phyloP scores from a whole-genome alignment of 1,284 basidiomycete genomes.

The Papiliotrema flavescens region DNA sequence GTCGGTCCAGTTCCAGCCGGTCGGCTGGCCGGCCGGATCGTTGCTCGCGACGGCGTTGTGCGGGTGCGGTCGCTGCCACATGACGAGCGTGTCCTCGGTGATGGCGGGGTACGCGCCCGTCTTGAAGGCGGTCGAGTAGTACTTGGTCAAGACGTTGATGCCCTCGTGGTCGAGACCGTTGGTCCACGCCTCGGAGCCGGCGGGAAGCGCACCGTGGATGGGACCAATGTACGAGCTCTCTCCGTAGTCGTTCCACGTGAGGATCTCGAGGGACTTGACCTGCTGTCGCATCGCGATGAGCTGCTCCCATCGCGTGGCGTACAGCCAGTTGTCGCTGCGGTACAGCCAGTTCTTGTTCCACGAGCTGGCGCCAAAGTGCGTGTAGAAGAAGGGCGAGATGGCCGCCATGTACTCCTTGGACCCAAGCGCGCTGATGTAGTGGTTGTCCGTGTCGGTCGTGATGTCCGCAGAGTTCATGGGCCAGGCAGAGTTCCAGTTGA shows the following conservation, averaged over 20 bases:
- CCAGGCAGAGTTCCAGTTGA: slow-evolving; percentile 53
- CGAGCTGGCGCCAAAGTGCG: slow-evolving; percentile 38
- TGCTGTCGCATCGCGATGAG: slow-evolving; percentile 36
- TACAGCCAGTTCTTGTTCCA: slow-evolving; percentile 51
- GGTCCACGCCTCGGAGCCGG: slow-evolving; percentile 41
- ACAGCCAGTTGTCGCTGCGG: slow-evolving; percentile 43
- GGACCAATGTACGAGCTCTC: slow-evolving; percentile 50
- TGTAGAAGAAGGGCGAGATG: slow-evolving; percentile 47
- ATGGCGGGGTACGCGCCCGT: slow-evolving; percentile 63
- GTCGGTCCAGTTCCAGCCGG: slow-evolving; percentile 36
- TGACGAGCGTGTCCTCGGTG: slow-evolving; percentile 59
- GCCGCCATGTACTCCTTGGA: slow-evolving; percentile 46
- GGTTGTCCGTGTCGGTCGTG: slow-evolving; percentile 23
- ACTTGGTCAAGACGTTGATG: slow-evolving; percentile 57
- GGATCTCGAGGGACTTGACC: slow-evolving; percentile 40
- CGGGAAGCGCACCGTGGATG: slow-evolving; percentile 39
- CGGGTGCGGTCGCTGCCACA: slow-evolving; percentile 72
- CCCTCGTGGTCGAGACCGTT: slow-evolving; percentile 44
- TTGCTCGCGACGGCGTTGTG: slow-evolving; percentile 51
- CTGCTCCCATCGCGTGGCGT: slow-evolving; percentile 43
- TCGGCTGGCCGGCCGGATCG: slow-evolving; percentile 35
- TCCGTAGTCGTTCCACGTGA: slow-evolving; percentile 50
- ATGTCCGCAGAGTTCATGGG: slow-evolving; percentile 40
- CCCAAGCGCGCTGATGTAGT: slow-evolving; percentile 32
- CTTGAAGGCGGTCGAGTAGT: slow-evolving; percentile 72